Conservation (phyloP, 139 green algal genomes). For the Dunaliella sp. region DNA sequence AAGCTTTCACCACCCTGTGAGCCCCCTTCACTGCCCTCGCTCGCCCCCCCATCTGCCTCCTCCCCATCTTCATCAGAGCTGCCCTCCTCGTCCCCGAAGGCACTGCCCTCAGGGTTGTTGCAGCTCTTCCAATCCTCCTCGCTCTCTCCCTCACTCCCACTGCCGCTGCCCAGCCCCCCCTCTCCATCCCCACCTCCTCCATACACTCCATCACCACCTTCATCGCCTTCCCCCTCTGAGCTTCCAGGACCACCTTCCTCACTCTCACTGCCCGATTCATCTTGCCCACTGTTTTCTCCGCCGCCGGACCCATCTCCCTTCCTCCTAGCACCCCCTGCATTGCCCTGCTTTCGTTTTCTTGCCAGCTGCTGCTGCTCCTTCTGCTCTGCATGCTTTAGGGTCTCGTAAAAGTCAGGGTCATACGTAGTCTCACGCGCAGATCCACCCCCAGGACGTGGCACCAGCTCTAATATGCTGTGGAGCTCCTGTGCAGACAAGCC, state of each 20-base stretch:
- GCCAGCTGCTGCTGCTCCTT: slow-evolving; percentile 11
- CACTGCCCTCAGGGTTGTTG: slow-evolving; percentile 5
- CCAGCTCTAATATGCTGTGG: slow-evolving; percentile 71
- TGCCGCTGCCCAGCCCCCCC: too few species aligned
- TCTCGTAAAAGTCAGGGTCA: slow-evolving; percentile 31
- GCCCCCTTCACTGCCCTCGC: slow-evolving; percentile 8
- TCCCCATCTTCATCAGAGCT: slow-evolving; percentile 14
- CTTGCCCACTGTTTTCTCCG: too few species aligned
- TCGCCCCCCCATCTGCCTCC: slow-evolving; percentile 7
- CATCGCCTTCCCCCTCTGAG: background rate
- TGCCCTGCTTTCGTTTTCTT: background rate
- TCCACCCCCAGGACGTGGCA: slow-evolving; percentile 41
- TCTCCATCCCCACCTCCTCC: too few species aligned
- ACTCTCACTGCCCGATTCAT: background rate
- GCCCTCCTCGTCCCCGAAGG: too few species aligned
- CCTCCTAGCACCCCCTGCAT: too few species aligned
- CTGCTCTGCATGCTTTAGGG: background rate
- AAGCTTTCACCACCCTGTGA: background rate
- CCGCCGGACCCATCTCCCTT: too few species aligned
- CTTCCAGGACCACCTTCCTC: too few species aligned
- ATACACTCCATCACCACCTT: background rate
- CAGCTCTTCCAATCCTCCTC: background rate
- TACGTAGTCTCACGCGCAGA: slow-evolving; percentile 15
- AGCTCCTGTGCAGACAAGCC: slow-evolving; percentile 66
- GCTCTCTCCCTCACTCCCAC: background rate